Conservation (phyloP, 2,329 filamentous ascomycete genomes). For the Apiospora hydei region DNA sequence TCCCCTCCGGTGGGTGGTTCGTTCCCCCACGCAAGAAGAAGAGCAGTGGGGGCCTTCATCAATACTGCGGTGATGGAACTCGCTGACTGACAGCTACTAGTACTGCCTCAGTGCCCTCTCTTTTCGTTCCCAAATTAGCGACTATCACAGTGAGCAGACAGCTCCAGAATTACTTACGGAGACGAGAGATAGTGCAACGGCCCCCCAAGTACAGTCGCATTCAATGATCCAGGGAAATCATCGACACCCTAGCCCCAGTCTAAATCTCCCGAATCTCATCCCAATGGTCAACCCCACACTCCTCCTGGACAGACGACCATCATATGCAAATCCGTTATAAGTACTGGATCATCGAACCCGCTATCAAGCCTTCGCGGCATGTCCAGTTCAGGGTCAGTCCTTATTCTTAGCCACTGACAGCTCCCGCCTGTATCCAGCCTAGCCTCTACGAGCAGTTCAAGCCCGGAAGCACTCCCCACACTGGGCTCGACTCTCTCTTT, state of each 20-base stretch:
- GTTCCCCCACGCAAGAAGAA: slow-evolving; percentile 1
- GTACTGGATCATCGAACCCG: slow-evolving; percentile 21
- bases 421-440: slow-evolving; percentile 1
- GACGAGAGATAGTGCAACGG: slow-evolving; percentile 15
- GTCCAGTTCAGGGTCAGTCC: slow-evolving; percentile 13
- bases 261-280: slow-evolving; percentile 21
- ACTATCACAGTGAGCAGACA: slow-evolving; percentile 11
- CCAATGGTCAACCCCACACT: slow-evolving; percentile 21
- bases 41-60: slow-evolving; percentile 15
- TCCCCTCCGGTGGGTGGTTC: slow-evolving; percentile 1
- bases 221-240: slow-evolving; percentile 21
- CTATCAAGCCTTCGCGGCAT: slow-evolving; percentile 21
- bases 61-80: neutral
- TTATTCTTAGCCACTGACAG: slow-evolving; percentile 17
- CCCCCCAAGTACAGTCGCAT: slow-evolving; percentile 19
- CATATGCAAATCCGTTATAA: slow-evolving; percentile 22
- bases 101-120: neutral
- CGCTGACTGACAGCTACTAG: neutral
- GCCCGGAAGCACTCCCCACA: slow-evolving; percentile 18
- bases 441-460: neutral
- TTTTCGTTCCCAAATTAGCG: slow-evolving; percentile 19
- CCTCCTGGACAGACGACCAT: slow-evolving; percentile 18
- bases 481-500: neutral
- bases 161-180: slow-evolving; percentile 12
- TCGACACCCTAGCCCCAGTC: slow-evolving; percentile 21